Conservation (phyloP, 352 stramenopile genomes). For the Globisporangium okanoganense region DNA sequence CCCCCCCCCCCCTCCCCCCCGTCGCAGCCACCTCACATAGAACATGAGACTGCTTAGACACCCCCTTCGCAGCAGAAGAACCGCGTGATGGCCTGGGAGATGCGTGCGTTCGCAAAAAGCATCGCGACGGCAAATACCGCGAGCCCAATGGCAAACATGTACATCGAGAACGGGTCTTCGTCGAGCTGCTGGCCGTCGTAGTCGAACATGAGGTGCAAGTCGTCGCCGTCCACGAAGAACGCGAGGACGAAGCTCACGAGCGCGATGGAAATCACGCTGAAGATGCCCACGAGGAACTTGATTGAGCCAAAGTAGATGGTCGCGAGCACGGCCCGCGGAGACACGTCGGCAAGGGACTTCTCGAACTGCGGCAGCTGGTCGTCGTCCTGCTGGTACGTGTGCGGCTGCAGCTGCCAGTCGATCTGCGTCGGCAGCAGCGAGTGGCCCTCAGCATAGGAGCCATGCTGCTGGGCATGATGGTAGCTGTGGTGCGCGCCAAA, state of each 20-base stretch:
- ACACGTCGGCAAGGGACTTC: conserved; percentile 24
- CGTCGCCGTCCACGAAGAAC: conserved; percentile 29
- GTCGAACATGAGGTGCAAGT: conserved; percentile 18
- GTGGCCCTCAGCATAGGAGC: conserved; percentile 13
- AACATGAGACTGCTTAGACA: conserved; percentile 1
- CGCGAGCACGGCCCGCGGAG: conserved; percentile 35
- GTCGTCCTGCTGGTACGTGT: conserved; percentile 6
- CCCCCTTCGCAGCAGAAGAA: conserved; percentile 49
- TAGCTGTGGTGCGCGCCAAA: conserved; percentile 21
- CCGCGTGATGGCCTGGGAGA: conserved; percentile 44
- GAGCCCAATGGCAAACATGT: conserved; percentile 27
- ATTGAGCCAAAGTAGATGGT: conserved; percentile 47
- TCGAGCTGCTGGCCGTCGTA: conserved; percentile 1
- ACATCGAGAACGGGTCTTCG: conserved; percentile 25
- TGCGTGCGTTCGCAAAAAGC: conserved; percentile 34
- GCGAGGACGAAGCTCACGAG: conserved; percentile 27
- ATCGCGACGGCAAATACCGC: conserved; percentile 28
- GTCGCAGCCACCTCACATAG: conserved; percentile 1
- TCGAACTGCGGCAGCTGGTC: conserved; percentile 32
- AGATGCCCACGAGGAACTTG: conserved; percentile 33
- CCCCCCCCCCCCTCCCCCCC: no score
- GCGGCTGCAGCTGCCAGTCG: conserved; percentile 17
- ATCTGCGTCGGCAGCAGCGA: conserved; percentile 37
- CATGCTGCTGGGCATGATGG: conserved; percentile 7
- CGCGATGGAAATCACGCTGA: conserved; percentile 26